Percentiles rank a stretch among this genome's conserved stretches.
Evolutionary conservation across 2,329 filamentous ascomycete species (phyloP).

Genomic region (Aspergillus sergii): DNA sequence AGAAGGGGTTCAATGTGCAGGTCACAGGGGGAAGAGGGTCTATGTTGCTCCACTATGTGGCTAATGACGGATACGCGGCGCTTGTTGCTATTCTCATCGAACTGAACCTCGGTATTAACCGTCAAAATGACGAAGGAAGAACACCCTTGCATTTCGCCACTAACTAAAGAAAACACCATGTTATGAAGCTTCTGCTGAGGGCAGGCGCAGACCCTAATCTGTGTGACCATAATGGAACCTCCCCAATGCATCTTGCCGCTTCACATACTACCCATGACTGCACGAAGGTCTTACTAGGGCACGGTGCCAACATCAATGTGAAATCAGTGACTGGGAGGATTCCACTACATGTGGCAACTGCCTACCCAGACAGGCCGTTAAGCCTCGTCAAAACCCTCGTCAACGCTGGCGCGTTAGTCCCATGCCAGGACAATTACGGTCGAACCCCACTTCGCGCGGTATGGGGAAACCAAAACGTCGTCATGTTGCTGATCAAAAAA

Average conservation of each 20-base stretch:
- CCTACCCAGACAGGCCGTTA: background rate
- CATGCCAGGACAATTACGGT: background rate
- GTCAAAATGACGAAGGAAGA: background rate
- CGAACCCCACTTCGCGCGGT: constrained; percentile 1
- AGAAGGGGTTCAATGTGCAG: background rate
- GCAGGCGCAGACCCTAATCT: background rate
- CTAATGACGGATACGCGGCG: background rate
- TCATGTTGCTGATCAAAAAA: background rate
- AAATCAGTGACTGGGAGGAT: background rate
- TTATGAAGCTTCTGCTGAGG: background rate
- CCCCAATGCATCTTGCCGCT: background rate
- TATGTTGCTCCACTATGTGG: background rate
- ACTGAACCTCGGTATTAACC: background rate
- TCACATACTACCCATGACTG: too few relatives aligned
- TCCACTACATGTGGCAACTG: background rate
- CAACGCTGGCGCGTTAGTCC: background rate
- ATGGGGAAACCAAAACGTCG: background rate
- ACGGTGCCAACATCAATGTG: background rate
- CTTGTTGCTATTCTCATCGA: background rate
- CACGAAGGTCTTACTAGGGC: background rate
- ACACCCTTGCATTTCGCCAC: background rate
- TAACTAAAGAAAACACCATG: background rate
- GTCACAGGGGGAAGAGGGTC: background rate
- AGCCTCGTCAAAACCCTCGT: background rate
- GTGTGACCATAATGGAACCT: background rate